These are phyloP conservation scores for Globisporangium irregulare DNA, from an alignment of 352 stramenopile genomes.

Conservation along the genomic window DNA sequence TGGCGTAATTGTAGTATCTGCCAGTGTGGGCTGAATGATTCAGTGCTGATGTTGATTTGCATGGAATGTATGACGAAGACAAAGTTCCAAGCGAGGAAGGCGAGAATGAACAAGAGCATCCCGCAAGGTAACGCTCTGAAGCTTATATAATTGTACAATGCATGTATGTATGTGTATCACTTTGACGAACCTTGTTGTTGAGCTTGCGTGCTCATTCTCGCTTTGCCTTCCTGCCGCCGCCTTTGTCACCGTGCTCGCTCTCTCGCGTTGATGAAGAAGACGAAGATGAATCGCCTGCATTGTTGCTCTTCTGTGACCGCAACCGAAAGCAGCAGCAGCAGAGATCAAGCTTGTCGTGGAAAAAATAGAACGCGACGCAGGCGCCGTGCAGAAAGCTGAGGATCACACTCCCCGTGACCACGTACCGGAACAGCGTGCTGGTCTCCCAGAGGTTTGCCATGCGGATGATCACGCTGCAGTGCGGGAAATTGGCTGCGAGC, in stretches of 20 bases:
- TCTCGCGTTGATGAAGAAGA: not conserved
- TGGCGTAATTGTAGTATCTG: slow-evolving; percentile 45
- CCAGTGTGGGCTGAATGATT: not conserved
- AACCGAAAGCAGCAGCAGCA: slow-evolving; percentile 9
- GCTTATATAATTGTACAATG: slow-evolving; percentile 2
- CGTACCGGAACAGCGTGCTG: slow-evolving; percentile 16
- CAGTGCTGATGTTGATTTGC: not conserved
- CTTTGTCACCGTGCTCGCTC: not conserved
- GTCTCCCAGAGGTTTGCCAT: slow-evolving; percentile 25
- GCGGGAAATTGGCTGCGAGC: slow-evolving; percentile 24
- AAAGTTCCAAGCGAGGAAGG: not conserved
- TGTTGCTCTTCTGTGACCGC: not conserved
- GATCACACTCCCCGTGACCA: slow-evolving; percentile 16
- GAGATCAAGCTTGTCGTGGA: slow-evolving; percentile 11
- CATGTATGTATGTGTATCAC: not conserved
- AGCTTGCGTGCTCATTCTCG: slow-evolving; percentile 2
- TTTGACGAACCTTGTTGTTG: not conserved
- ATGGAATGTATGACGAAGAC: not conserved
- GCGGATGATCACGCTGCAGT: slow-evolving; percentile 26
- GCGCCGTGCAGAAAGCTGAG: slow-evolving; percentile 22
- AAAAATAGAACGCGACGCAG: slow-evolving; percentile 15
- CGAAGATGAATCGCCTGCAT: not conserved
- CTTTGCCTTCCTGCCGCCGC: slow-evolving; percentile 2
- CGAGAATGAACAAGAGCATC: too few species aligned
- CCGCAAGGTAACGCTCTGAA: too few species aligned